phyloP scores from a whole-genome alignment of 306 rosid genomes.

The Begonia fuchsioides region DNA sequence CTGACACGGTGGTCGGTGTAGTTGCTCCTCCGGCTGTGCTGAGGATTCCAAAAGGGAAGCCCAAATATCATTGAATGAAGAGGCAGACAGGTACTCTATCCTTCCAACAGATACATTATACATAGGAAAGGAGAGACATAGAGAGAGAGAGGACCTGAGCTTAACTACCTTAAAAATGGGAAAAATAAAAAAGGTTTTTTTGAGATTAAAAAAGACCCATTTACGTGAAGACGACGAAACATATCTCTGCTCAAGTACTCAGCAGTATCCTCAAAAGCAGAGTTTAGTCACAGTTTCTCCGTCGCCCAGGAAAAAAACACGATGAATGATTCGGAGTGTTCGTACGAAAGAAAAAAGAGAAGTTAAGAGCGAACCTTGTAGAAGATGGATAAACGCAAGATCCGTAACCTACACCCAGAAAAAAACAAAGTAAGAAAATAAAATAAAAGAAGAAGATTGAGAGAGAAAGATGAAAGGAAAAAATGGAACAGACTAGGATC shows the following conservation, averaged over 20 bases:
- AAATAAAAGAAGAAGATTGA: neutral
- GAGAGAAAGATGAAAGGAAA: neutral
- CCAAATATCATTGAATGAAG: too few species aligned
- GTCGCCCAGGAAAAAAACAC: neutral
- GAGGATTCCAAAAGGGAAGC: neutral
- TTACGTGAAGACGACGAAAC: constrained; percentile 60
- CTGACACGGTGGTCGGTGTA: constrained; percentile 30
- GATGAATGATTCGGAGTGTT: neutral
- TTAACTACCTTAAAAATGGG: neutral
- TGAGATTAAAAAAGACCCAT: constrained; percentile 10
- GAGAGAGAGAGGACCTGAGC: neutral
- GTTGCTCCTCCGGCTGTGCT: constrained; percentile 71
- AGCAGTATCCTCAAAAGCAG: neutral
- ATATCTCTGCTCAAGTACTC: neutral
- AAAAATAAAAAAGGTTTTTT: neutral
- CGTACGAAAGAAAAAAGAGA: neutral
- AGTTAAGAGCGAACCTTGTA: constrained; percentile 30
- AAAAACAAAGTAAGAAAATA: neutral
- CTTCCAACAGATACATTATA: neutral
- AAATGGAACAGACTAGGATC: constrained; percentile 50
- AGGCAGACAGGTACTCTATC: too few species aligned
- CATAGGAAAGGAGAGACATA: neutral
- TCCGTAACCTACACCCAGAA: constrained; percentile 61
- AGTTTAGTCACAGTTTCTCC: neutral
- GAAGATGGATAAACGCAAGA: constrained; percentile 89